Conservation (phyloP, 2,329 filamentous ascomycete genomes). For the Aspergillus fischeri region DNA sequence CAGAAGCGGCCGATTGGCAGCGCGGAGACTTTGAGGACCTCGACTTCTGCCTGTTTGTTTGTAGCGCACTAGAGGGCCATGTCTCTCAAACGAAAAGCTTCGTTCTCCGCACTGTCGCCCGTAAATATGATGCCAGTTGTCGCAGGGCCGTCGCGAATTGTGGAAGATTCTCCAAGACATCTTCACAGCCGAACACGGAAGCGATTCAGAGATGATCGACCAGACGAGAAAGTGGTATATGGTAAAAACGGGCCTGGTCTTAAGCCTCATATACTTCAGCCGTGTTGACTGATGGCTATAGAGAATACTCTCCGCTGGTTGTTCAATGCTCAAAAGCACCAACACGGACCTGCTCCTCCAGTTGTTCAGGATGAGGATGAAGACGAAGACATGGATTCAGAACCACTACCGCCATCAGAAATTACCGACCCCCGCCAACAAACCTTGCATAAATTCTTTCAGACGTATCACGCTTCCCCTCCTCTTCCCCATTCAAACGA, state of each 20-base stretch:
- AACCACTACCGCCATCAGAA: slow-evolving; percentile 22
- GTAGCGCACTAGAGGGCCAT: slow-evolving; percentile 31
- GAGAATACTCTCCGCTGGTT: slow-evolving; percentile 42
- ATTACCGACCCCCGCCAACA: slow-evolving; percentile 37
- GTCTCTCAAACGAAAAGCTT: slow-evolving; percentile 58
- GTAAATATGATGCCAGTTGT: slow-evolving; percentile 27
- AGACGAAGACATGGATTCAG: slow-evolving; percentile 25
- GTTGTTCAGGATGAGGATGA: slow-evolving; percentile 9
- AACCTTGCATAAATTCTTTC: slow-evolving; percentile 39
- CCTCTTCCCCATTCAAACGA: slow-evolving; percentile 11
- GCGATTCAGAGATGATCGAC: slow-evolving; percentile 54
- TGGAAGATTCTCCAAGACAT: slow-evolving; percentile 37
- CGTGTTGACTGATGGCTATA: slow-evolving; percentile 10
- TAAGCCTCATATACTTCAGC: neutral
- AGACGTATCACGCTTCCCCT: slow-evolving; percentile 21
- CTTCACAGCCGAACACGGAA: slow-evolving; percentile 57
- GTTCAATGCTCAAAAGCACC: slow-evolving; percentile 37
- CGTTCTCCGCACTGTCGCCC: slow-evolving; percentile 44
- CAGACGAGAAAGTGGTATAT: slow-evolving; percentile 53
- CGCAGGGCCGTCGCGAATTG: slow-evolving; percentile 23
- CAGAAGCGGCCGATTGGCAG: neutral
- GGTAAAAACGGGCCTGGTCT: slow-evolving; percentile 36
- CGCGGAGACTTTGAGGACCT: neutral
- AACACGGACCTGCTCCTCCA: slow-evolving; percentile 10
- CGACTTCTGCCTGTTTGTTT: neutral